Evolutionary conservation across 169 alveolate species (phyloP), one percentile per base, ranked within the genome.

Genomic region (Plasmodium gallinaceum): DNA sequence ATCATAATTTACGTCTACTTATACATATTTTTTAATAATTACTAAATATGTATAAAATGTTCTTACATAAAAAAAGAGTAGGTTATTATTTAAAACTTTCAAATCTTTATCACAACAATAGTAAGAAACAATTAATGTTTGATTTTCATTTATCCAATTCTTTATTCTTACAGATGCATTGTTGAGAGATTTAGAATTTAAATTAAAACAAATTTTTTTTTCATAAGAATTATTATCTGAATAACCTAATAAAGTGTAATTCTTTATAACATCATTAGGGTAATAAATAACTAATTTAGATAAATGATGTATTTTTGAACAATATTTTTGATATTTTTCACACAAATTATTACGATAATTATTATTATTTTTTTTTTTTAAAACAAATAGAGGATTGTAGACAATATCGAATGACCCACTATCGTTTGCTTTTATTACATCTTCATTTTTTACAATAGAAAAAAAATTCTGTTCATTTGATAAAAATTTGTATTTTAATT

Each of bases 61-160:
- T n/a, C 90, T 80, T 48, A 80, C 90, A 46, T 80, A 80, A 61
- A 80, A 80, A 57, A 66, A 80, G 42, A 80, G 66, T 22, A 26
- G 45, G 20, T 68, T 54, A 39, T 60, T 54, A 52, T 80, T 58
- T 7, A 61, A 12, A 37, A 57, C 37, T 18, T 39, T 52, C 51
- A 66, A 66, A 24, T 80, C 51, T 52, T 80, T 10, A 62, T 80
- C 90, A 24, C 76, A 62, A 9, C 48, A 46, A 5, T 54, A 37
- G 26, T 57, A 32, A 7, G 90, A 66, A 69, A 80, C n/a, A 22
- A 54, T 1, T 57, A 80, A 62, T 16, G 42, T 37, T 51, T 80
- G 90, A 48, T 52, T 80, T 54, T 80, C 90, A 80, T 80, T 68
- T 57, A 80, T 8, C 90, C 90, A 80, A 26, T 80, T 80, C 61